Evolutionary conservation across 768 basidiomycete species (phyloP), one percentile per base, ranked within the genome.

Genomic region (Collybia sordida): DNA sequence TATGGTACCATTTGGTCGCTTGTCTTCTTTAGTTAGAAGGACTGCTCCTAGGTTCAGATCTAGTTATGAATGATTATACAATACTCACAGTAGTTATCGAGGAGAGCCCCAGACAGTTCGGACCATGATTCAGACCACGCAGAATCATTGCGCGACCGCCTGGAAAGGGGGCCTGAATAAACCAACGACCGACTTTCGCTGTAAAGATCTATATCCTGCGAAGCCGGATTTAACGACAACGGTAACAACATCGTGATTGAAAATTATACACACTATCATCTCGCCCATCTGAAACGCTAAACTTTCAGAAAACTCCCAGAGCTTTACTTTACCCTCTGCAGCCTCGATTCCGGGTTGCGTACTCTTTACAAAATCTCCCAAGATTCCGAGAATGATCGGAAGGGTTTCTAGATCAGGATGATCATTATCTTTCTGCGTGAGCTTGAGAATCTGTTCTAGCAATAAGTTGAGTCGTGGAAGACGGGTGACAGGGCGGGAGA

Each of bases 291-390:
- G 82, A 59, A 83, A 90, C 11, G 81, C 66, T 42, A 96, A 63
- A 57, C 79, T 85, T 69, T 95, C 90, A 55, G 82, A 83, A 2
- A 95, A 70, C 45, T 74, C 83, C 86, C 88, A 90, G 52, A 92
- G 85, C 61, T 92, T 93, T 56, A 94, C 93, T 63, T 93, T 93
- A 54, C 82, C 79, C 62, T 95, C 93, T 1, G 93, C 90, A n/a
- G 86, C 89, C 52, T 84, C 89, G 51, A 96, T 94, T 3, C 93
- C 93, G 1, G 92, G 92, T 59, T 95, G 86, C 0, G 90, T 90
- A 55, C 86, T 86, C 73, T 89, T 92, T 52, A 96, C 77, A 53
- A 83, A 85, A 40, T 85, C 80, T 24, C 75, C 81, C 47, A 95
- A 59, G 2, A 93, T 79, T 8, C 75, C 75, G 21, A 90, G 60